Conservation (phyloP, 768 basidiomycete species). For the Naganishia randhawae region DNA sequence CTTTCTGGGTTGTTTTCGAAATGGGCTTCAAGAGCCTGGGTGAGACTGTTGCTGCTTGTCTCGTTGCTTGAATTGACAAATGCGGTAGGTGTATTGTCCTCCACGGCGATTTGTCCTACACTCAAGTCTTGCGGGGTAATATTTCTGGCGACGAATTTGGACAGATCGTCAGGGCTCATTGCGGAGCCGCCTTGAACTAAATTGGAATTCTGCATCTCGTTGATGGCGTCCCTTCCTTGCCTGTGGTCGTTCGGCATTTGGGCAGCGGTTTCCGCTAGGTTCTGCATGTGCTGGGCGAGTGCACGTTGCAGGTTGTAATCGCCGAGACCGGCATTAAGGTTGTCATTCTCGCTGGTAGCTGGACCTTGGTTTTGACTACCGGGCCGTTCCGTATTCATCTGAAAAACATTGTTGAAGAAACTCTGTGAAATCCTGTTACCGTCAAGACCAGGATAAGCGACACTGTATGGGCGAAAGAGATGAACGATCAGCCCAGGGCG, state of each 20-base stretch:
- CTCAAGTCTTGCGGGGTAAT: slow-evolving; percentile 9
- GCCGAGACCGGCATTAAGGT: not conserved
- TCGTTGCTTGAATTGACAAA: not conserved
- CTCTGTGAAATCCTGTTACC: not conserved
- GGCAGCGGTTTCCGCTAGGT: not conserved
- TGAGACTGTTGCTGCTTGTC: not conserved
- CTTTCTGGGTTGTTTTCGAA: not conserved
- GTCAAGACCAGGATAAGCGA: not conserved
- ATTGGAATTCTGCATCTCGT: not conserved
- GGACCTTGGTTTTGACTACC: not conserved
- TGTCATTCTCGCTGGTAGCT: not conserved
- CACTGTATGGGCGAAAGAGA: not conserved
- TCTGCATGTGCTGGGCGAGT: slow-evolving; percentile 14
- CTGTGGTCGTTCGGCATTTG: not conserved
- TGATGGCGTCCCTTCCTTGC: not conserved
- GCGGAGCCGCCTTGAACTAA: not conserved
- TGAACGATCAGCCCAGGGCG: not conserved
- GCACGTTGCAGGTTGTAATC: slow-evolving; percentile 17
- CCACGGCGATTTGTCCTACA: not conserved
- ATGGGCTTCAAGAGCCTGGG: not conserved
- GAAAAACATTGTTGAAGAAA: slow-evolving; percentile 16
- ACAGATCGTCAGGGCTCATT: slow-evolving; percentile 12
- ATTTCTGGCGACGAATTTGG: slow-evolving; percentile 8
- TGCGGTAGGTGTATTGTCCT: not conserved
- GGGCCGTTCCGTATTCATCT: not conserved